Evolutionary conservation across 2,329 filamentous ascomycete species (phyloP).

Genomic region (Sarocladium kiliense): DNA sequence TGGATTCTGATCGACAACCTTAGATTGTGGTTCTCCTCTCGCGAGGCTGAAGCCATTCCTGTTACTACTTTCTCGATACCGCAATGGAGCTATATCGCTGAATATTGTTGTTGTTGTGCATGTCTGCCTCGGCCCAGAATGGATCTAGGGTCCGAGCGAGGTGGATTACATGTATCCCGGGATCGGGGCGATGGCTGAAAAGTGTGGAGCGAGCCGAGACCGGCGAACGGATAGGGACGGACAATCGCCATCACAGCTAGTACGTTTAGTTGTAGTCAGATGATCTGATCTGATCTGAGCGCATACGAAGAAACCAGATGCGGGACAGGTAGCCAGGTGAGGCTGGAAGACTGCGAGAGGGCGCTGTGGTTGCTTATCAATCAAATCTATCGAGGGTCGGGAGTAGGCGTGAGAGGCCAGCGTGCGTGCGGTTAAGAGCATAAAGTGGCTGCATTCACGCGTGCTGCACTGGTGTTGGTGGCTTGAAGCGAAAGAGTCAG

Average conservation of each 20-base stretch:
- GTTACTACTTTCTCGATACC: not conserved
- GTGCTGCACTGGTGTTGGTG: too few relatives aligned
- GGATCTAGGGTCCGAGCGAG: not conserved
- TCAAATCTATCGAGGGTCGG: not conserved
- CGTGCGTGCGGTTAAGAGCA: too few relatives aligned
- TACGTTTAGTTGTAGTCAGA: not conserved
- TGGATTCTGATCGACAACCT: not conserved
- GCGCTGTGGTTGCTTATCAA: not conserved
- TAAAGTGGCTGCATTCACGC: not conserved
- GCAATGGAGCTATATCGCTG: too few relatives aligned
- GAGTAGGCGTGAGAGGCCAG: not conserved
- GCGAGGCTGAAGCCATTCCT: not conserved
- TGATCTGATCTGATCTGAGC: not conserved
- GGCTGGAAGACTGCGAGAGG: not conserved
- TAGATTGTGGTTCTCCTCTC: not conserved
- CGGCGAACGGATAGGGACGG: not conserved
- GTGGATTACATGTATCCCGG: not conserved
- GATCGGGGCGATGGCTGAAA: not conserved
- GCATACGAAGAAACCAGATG: not conserved
- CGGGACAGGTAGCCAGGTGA: too few relatives aligned
- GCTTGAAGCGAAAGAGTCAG: not conserved
- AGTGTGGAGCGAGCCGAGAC: slow-evolving; percentile 5
- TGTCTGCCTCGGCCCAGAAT: not conserved
- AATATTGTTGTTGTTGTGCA: not conserved
- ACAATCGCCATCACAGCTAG: too few relatives aligned